phyloP scores from a whole-genome alignment of 1,284 basidiomycete genomes.

The Ustilago cynodontis region DNA sequence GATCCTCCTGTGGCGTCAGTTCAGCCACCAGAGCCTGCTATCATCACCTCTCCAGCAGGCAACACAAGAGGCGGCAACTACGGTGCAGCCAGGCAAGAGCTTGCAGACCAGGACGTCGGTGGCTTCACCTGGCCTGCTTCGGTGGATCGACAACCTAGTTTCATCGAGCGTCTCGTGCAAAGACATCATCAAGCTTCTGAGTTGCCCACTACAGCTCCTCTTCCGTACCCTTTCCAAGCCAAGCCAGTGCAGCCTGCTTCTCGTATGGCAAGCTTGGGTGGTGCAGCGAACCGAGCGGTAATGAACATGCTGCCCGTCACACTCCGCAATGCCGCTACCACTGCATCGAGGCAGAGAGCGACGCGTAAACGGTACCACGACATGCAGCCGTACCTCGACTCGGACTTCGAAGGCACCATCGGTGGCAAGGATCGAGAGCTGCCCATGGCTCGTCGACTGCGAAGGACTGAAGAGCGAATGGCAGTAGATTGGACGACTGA shows the following conservation, averaged over 20 bases:
- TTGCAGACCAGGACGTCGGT: slow-evolving; percentile 37
- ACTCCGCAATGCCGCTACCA: slow-evolving; percentile 42
- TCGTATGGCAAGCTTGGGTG: slow-evolving; percentile 43
- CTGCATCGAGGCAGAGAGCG: slow-evolving; percentile 34
- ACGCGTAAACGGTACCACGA: slow-evolving; percentile 38
- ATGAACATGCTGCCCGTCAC: slow-evolving; percentile 49
- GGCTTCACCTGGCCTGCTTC: slow-evolving; percentile 39
- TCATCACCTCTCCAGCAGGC: background rate
- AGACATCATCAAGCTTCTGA: slow-evolving; percentile 28
- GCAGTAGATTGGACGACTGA: slow-evolving; percentile 46
- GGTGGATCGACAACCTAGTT: slow-evolving; percentile 39
- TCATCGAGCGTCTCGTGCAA: slow-evolving; percentile 46
- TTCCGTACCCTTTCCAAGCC: slow-evolving; percentile 35
- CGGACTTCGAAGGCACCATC: slow-evolving; percentile 62
- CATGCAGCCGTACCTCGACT: slow-evolving; percentile 48
- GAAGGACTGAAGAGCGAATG: slow-evolving; percentile 42
- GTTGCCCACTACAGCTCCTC: slow-evolving; percentile 17
- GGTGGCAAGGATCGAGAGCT: slow-evolving; percentile 56
- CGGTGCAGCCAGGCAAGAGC: slow-evolving; percentile 23
- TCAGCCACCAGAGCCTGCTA: slow-evolving; percentile 24
- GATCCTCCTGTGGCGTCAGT: slow-evolving; percentile 32
- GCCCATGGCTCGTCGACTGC: slow-evolving; percentile 51
- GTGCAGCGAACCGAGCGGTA: slow-evolving; percentile 39
- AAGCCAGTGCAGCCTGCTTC: slow-evolving; percentile 33
- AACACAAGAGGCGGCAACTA: slow-evolving; percentile 36